phyloP scores from a whole-genome alignment of 306 rosid species.

The Betula pendula region DNA sequence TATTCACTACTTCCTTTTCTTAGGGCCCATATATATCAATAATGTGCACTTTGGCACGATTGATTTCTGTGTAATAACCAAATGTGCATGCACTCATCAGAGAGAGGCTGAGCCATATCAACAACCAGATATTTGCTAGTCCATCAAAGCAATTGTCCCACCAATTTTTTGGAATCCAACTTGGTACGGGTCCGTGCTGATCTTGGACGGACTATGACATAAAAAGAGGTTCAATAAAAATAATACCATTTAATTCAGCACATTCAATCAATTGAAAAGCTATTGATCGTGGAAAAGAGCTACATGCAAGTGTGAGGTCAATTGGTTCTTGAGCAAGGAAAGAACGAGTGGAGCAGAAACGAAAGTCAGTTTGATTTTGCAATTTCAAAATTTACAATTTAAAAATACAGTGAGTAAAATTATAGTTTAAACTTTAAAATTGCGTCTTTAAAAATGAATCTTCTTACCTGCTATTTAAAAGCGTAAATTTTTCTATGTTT shows the following conservation, averaged over 20 bases:
- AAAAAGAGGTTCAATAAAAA: neutral
- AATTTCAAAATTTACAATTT: no score
- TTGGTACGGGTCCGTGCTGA: constrained; percentile 49
- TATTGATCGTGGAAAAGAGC: neutral
- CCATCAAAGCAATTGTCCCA: constrained; percentile 30
- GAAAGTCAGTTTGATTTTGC: neutral
- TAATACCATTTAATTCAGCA: neutral
- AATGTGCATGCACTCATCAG: constrained; percentile 7
- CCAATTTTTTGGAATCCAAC: constrained; percentile 29
- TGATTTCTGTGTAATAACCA: constrained; percentile 1
- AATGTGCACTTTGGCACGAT: neutral
- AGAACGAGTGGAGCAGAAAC: no score
- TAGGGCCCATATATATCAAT: constrained; percentile 10
- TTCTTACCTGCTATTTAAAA: no score
- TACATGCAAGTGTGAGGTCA: neutral
- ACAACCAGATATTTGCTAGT: neutral
- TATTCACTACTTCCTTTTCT: constrained; percentile 5
- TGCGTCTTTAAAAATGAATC: no score
- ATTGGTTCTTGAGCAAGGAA: neutral
- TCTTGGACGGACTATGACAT: neutral
- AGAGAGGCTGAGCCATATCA: constrained; percentile 9
- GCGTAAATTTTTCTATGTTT: no score
- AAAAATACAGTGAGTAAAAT: no score
- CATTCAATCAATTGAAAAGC: constrained; percentile 15
- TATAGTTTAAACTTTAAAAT: no score